Conservation (phyloP, 2,329 filamentous ascomycete genomes). For the Bipolaris oryzae region DNA sequence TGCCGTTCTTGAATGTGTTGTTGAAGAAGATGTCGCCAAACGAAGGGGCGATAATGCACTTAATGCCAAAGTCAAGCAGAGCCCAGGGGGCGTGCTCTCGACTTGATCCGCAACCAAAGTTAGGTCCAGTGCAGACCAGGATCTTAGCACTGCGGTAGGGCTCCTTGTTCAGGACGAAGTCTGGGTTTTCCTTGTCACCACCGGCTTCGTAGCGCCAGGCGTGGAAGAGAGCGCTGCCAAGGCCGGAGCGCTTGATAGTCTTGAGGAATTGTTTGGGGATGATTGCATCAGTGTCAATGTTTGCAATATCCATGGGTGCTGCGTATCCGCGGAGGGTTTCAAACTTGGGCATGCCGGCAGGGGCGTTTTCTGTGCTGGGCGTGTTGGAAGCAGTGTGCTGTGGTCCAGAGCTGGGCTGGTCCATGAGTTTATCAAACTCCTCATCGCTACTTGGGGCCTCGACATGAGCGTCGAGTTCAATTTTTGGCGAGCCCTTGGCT, state of each 20-base stretch:
- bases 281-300: slow-evolving; percentile 98
- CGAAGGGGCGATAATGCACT: slow-evolving; percentile 87
- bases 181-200: slow-evolving; percentile 71
- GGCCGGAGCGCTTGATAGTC: slow-evolving; percentile 96
- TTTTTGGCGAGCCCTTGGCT: slow-evolving; percentile 59
- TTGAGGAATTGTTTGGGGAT: slow-evolving; percentile 99
- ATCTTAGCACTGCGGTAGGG: slow-evolving; percentile 86
- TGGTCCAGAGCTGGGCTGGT: slow-evolving; percentile 64
- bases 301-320: slow-evolving; percentile 83
- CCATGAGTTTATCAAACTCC: slow-evolving; percentile 67
- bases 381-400: slow-evolving; percentile 67
- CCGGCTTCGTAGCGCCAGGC: slow-evolving; percentile 74
- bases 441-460: slow-evolving; percentile 66
- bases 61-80: slow-evolving; percentile 94
- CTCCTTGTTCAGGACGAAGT: slow-evolving; percentile 89
- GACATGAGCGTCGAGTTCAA: slow-evolving; percentile 64
- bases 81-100: slow-evolving; percentile 98
- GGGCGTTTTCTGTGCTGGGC: slow-evolving; percentile 53
- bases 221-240: slow-evolving; percentile 87
- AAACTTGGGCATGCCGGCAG: slow-evolving; percentile 80
- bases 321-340: slow-evolving; percentile 82
- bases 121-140: slow-evolving; percentile 85
- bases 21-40: slow-evolving; percentile 97
- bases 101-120: slow-evolving; percentile 93
- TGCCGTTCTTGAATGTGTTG: slow-evolving; percentile 99